Conservation (phyloP, 208 protist genomes). For the Strigomonas culicis region DNA sequence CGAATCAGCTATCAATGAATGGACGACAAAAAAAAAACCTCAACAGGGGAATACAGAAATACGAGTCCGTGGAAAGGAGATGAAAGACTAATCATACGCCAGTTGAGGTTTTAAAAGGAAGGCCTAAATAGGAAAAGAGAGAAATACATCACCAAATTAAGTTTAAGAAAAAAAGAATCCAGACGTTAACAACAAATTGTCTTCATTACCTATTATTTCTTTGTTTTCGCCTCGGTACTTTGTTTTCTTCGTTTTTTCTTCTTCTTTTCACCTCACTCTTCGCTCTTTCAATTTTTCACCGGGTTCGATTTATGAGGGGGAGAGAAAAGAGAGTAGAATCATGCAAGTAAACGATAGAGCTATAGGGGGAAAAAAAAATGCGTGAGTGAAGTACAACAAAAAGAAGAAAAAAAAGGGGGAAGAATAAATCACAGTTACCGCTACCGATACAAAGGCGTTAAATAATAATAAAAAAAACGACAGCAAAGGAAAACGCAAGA, state of each 20-base stretch:
- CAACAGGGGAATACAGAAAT: not conserved
- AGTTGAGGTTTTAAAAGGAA: too few relatives aligned
- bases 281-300: constrained; percentile 3
- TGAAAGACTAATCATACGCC: not conserved
- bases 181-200: not conserved
- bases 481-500: not conserved
- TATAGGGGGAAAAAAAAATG: constrained; percentile 8
- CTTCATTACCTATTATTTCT: constrained; percentile 3
- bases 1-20: too few relatives aligned
- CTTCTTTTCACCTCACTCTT: constrained; percentile 5
- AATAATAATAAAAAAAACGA: not conserved
- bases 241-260: constrained; percentile 7
- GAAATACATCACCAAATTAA: too few relatives aligned
- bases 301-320: too few relatives aligned
- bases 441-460: not conserved
- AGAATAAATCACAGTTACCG: not conserved
- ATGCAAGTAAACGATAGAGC: not conserved
- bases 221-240: constrained; percentile 5
- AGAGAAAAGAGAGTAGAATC: not conserved
- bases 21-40: too few relatives aligned
- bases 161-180: not conserved
- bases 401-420: constrained; percentile 8
- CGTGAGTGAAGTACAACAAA: not conserved
- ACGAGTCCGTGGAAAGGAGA: not conserved
- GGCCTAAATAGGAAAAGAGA: too few relatives aligned